phyloP scores from a whole-genome alignment of 164 flowering plant species.

The Aristolochia fimbriata region DNA sequence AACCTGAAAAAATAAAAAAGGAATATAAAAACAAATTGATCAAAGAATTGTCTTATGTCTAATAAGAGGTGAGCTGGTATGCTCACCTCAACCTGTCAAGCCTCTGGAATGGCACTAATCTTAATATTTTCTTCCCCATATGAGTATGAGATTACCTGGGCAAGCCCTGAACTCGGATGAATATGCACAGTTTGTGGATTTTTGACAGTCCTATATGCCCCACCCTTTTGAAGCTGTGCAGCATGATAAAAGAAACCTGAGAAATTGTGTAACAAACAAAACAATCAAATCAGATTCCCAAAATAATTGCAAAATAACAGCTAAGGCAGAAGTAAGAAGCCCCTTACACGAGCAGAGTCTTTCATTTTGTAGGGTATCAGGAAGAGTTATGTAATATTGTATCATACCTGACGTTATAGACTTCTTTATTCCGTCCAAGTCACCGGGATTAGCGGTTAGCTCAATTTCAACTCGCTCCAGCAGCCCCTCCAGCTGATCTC shows the following conservation, averaged over 20 bases:
- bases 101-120: not conserved
- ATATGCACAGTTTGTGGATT: constrained; percentile 86
- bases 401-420: constrained; percentile 68
- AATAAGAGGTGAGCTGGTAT: no score
- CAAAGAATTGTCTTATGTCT: not conserved
- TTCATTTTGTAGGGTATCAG: no score
- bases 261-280: not conserved
- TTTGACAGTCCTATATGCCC: constrained; percentile 83
- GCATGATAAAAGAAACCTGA: constrained; percentile 85
- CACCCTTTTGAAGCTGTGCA: constrained; percentile 80
- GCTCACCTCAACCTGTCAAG: not conserved
- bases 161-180: constrained; percentile 90
- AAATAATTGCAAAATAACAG: not conserved
- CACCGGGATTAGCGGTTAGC: constrained; percentile 41
- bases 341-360: no score
- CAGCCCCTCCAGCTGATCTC: constrained; percentile 91
- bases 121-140: not conserved
- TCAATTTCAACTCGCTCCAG: constrained; percentile 93
- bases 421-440: constrained; percentile 73
- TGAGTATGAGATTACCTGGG: constrained; percentile 40
- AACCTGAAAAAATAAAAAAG: constrained; percentile 24
- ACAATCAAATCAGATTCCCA: not conserved
- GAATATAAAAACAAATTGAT: not conserved
- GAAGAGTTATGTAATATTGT: not conserved
- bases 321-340: no score